Conservation (phyloP, 1,284 basidiomycete species). For the Irpex sp. region DNA sequence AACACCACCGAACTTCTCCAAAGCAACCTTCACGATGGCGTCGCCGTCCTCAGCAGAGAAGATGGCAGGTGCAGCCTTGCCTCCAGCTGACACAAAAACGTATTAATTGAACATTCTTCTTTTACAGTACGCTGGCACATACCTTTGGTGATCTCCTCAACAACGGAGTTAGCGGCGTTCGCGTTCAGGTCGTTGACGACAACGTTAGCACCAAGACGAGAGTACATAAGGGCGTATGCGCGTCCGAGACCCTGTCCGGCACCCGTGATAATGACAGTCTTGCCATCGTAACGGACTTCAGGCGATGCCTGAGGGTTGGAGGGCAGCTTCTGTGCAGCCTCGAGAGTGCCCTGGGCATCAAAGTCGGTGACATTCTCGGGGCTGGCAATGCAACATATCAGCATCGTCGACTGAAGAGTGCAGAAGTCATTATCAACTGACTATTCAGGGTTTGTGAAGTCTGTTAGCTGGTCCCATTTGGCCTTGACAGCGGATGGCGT, state of each 20-base stretch:
- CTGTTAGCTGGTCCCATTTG: constrained; percentile 76
- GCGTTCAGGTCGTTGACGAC: constrained; percentile 95
- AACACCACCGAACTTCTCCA: constrained; percentile 85
- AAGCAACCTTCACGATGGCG: constrained; percentile 80
- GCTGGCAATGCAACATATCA: constrained; percentile 28
- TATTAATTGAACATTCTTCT: background rate
- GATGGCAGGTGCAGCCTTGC: constrained; percentile 81
- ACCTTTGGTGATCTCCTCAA: constrained; percentile 83
- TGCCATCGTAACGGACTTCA: constrained; percentile 77
- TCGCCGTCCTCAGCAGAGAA: constrained; percentile 93
- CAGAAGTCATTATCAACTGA: constrained; percentile 29
- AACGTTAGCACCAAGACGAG: constrained; percentile 88
- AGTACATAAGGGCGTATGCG: constrained; percentile 89
- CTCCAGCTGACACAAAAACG: constrained; percentile 55
- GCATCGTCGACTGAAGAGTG: background rate
- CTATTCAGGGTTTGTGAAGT: constrained; percentile 80
- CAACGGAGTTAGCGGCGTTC: constrained; percentile 79
- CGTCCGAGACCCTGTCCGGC: constrained; percentile 92
- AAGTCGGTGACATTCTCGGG: constrained; percentile 68
- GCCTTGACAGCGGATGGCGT: constrained; percentile 92
- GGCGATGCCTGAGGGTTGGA: constrained; percentile 71
- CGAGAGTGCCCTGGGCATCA: constrained; percentile 65
- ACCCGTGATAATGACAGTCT: constrained; percentile 94
- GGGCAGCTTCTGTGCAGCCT: constrained; percentile 61
- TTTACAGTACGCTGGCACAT: background rate